Base-by-base conservation (phyloP, 1,139 yeast genomes). In the Suhomyces yuchorum region DNA sequence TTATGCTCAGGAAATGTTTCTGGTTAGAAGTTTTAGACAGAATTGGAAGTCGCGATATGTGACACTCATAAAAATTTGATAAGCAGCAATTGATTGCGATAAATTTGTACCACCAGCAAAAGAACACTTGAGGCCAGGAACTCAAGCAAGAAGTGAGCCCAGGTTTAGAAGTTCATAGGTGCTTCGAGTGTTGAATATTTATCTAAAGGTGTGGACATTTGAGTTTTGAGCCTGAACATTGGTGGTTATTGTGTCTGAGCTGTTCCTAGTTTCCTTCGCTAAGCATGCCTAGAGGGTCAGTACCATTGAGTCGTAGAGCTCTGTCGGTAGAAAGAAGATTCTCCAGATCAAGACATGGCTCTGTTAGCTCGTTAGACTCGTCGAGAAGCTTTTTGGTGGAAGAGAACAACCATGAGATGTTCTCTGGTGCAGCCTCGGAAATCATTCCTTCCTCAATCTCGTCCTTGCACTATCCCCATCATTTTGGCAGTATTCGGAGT, bases 401-500 rank as follows among this genome's bases (percentile, higher is more conserved):
- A 46, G 82, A 74, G 19, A 79, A 80, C 56, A 79, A 71, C 53
- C 68, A 78, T 40, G 97, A 92, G 65, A 85, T 90, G 71, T 92
- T 80, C 67, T 85, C 96, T 4, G 98, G 98, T 36, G 97, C 96
- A 0, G 89, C 90, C 0, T 83, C 92, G 5, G 96, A 88, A 58
- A 82, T 89, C 35, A 84, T 92, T 38, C 98, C 99, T 1, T 87
- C 96, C 20, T 88, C 97, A 0, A 87, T 90, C 55, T 82, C 96
- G 1, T 82, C 96, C 1, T 88, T 92, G 63, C 97, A 90, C 62
- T 95, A 88, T 58, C 78, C 80, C 7, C 84, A 80, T 68, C 80
- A 70, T 52, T 75, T 78, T 55, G 72, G 73, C 0, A 56, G 59
- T 40, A 63, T 68, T 60, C 61, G 68, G 35, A 40, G 47, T 37